A percentile compares a stretch with the other conserved stretches of the same genome.
phyloP scores from a whole-genome alignment of 306 rosid species.

The Cicer chorassanicum region DNA sequence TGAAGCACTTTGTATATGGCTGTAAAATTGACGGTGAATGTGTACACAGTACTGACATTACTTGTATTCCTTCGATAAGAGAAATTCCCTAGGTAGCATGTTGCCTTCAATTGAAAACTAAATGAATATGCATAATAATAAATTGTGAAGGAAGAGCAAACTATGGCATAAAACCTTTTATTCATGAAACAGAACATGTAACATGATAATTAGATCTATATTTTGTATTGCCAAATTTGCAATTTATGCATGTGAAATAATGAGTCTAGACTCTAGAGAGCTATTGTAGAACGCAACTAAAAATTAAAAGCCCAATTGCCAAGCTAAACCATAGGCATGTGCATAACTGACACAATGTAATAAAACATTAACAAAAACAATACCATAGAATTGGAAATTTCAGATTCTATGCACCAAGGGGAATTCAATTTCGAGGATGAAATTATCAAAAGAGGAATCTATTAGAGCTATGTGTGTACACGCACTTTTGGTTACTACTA shows the following conservation, averaged over 20 bases:
- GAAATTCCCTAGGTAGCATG: background rate
- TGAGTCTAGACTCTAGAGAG: constrained; percentile 23
- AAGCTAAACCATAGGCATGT: constrained; percentile 43
- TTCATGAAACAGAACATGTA: constrained; percentile 12
- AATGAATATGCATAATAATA: background rate
- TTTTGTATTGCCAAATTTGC: constrained; percentile 26
- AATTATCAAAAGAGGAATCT: constrained; percentile 25
- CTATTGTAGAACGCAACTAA: constrained; percentile 11
- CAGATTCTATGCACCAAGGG: constrained; percentile 37
- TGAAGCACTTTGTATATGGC: background rate
- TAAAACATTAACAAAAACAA: constrained; percentile 52
- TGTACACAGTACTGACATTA: background rate
- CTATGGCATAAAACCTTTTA: constrained; percentile 1
- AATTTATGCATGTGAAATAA: constrained; percentile 37
- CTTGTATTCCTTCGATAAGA: background rate
- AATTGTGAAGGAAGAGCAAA: constrained; percentile 26
- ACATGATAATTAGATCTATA: constrained; percentile 14
- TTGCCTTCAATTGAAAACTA: constrained; percentile 21
- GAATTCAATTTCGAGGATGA: constrained; percentile 8
- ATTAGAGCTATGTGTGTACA: constrained; percentile 37
- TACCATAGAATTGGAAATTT: constrained; percentile 29
- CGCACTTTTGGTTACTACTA: constrained; percentile 40
- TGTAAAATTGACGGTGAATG: background rate
- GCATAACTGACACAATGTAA: constrained; percentile 48
- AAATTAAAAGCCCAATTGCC: constrained; percentile 32